phyloP scores from a whole-genome alignment of 768 basidiomycete genomes.

The Kwoniella pini region DNA sequence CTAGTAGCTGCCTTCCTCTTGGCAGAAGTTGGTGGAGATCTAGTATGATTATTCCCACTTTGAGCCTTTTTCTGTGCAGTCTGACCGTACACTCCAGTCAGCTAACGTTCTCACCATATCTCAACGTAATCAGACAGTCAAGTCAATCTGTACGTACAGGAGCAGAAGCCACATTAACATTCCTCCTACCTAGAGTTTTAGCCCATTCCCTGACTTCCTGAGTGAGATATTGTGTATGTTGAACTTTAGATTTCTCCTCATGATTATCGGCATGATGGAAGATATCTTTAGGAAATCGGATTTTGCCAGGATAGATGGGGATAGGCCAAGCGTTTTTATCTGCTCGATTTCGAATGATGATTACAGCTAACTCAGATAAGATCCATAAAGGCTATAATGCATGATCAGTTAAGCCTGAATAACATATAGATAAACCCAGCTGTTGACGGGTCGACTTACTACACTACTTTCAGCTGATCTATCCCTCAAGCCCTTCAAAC shows the following conservation, averaged over 20 bases:
- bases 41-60: background rate
- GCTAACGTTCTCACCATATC: too few relatives aligned
- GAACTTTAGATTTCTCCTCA: conserved; percentile 15
- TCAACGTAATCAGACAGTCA: too few relatives aligned
- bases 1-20: background rate
- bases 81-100: too few relatives aligned
- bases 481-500: conserved; percentile 85
- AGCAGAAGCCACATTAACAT: conserved; percentile 8
- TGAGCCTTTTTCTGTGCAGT: conserved; percentile 3
- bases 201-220: conserved; percentile 27
- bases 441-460: too few relatives aligned
- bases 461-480: conserved; percentile 68
- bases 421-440: too few relatives aligned
- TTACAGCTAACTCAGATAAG: conserved; percentile 83
- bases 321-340: conserved; percentile 71
- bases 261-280: conserved; percentile 62
- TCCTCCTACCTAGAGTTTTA: conserved; percentile 26
- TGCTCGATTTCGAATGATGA: conserved; percentile 72
- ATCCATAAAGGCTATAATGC: conserved; percentile 74
- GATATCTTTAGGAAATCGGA: conserved; percentile 79
- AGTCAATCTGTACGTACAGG: conserved; percentile 23
- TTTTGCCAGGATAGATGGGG: conserved; percentile 74
- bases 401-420: conserved; percentile 3
- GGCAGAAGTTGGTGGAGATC: conserved; percentile 1
- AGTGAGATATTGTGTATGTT: conserved; percentile 24